Percentiles rank a stretch among this genome's conserved stretches.
phyloP scores from a whole-genome alignment of 2,329 filamentous ascomycete genomes.

The Alternaria ethzedia region DNA sequence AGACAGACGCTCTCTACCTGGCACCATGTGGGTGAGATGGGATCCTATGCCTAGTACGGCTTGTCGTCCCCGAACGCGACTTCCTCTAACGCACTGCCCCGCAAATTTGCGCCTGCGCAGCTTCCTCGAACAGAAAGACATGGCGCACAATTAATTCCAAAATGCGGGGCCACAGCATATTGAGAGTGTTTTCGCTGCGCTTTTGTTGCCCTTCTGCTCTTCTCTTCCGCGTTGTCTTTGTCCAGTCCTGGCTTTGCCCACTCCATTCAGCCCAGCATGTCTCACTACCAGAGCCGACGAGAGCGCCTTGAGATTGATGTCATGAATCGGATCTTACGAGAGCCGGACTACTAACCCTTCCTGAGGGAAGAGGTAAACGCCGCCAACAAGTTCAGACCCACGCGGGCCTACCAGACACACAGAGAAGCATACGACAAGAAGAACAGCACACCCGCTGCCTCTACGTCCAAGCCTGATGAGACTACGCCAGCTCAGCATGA shows the following conservation, averaged over 20 bases:
- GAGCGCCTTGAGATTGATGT: not conserved
- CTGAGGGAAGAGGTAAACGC: not conserved
- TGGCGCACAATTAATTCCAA: not conserved
- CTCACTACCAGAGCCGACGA: not conserved
- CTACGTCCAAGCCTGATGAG: not conserved
- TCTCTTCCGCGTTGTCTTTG: not conserved
- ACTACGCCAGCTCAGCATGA: not conserved
- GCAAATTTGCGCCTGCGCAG: not conserved
- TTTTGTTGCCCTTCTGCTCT: not conserved
- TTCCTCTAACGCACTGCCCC: not conserved
- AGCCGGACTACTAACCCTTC: not conserved
- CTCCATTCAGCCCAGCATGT: not conserved
- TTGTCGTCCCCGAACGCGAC: not conserved
- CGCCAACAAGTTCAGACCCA: not conserved
- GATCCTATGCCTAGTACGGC: not conserved
- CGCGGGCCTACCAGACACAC: not conserved
- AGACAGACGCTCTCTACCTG: not conserved
- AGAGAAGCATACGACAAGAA: not conserved
- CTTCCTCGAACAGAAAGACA: not conserved
- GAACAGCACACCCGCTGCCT: not conserved
- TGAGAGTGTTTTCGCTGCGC: not conserved
- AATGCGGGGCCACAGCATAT: not conserved
- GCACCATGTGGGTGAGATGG: not conserved
- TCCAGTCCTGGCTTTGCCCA: not conserved
- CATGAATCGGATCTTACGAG: not conserved